phyloP scores from a whole-genome alignment of 2,329 filamentous ascomycete species.

The Magnaporthales sp. region DNA sequence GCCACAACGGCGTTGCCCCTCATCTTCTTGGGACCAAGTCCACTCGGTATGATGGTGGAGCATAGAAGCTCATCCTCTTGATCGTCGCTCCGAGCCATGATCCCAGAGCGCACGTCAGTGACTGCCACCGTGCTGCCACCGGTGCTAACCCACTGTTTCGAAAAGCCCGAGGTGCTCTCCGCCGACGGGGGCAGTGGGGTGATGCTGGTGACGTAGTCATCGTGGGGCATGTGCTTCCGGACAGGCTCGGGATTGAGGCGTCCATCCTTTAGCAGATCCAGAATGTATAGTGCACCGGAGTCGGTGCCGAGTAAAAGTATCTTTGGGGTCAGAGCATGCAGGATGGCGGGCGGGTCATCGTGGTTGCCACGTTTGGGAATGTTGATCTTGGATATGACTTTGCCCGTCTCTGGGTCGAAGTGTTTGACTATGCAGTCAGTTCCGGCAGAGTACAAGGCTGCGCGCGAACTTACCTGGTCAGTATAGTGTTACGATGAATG shows the following conservation, averaged over 20 bases:
- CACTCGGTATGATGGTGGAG: constrained; percentile 62
- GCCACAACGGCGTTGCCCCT: constrained; percentile 67
- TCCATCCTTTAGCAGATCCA: constrained; percentile 62
- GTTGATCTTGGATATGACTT: constrained; percentile 73
- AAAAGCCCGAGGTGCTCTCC: constrained; percentile 77
- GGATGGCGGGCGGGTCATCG: constrained; percentile 65
- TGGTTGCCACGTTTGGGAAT: constrained; percentile 52
- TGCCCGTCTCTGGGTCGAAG: constrained; percentile 44
- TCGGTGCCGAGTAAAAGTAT: constrained; percentile 85
- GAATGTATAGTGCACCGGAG: constrained; percentile 79
- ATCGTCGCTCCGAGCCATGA: constrained; percentile 83
- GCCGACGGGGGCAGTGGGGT: constrained; percentile 72
- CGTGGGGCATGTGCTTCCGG: constrained; percentile 78
- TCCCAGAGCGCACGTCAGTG: constrained; percentile 78
- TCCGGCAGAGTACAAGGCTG: constrained; percentile 55
- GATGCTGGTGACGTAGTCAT: constrained; percentile 86
- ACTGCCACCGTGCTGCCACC: constrained; percentile 86
- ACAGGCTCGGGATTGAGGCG: constrained; percentile 55
- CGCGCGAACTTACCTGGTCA: constrained; percentile 5
- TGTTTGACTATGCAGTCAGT: constrained; percentile 47
- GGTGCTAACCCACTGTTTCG: constrained; percentile 92
- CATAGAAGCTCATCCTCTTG: constrained; percentile 92
- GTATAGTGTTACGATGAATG: background rate
- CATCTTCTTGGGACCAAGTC: constrained; percentile 58
- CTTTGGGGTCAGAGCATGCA: constrained; percentile 80